Evolutionary conservation across 352 stramenopile genomes (phyloP).

Genomic region (Phytophthora pisi): DNA sequence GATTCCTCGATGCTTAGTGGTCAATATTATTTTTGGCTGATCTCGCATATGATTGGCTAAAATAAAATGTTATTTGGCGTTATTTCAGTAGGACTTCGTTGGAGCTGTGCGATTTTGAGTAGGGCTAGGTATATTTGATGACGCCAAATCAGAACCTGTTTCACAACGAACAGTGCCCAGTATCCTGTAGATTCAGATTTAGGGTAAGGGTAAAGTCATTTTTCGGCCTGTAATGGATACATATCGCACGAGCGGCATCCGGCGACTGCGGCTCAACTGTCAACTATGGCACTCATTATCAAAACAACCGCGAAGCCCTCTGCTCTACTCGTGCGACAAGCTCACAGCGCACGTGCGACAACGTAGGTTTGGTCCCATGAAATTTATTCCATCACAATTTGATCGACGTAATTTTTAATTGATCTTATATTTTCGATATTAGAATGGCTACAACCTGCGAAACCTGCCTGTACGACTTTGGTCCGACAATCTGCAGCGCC

Average conservation of each 20-base stretch:
- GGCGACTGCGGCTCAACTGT: neutral
- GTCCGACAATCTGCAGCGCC: neutral
- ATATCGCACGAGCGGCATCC: constrained; percentile 1
- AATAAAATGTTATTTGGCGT: no score
- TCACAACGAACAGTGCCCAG: neutral
- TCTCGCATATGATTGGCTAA: no score
- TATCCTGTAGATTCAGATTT: neutral
- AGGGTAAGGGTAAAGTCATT: neutral
- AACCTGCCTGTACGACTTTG: constrained; percentile 5
- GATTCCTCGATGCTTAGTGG: no score
- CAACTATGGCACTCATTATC: constrained; percentile 5
- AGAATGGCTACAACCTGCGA: constrained; percentile 2
- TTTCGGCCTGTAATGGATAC: neutral
- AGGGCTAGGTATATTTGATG: neutral
- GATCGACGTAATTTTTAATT: constrained; percentile 5
- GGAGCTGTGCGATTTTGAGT: neutral
- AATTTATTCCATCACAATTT: neutral
- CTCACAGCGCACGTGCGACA: constrained; percentile 3
- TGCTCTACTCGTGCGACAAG: constrained; percentile 3
- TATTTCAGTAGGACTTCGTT: neutral
- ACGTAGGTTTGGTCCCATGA: neutral
- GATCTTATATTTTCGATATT: neutral
- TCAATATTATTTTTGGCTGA: no score
- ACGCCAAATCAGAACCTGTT: neutral
- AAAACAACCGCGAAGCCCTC: constrained; percentile 6